Evolutionary conservation across 352 stramenopile species (phyloP), one percentile per base, ranked within the genome.

Genomic region (Phytophthora quininea): DNA sequence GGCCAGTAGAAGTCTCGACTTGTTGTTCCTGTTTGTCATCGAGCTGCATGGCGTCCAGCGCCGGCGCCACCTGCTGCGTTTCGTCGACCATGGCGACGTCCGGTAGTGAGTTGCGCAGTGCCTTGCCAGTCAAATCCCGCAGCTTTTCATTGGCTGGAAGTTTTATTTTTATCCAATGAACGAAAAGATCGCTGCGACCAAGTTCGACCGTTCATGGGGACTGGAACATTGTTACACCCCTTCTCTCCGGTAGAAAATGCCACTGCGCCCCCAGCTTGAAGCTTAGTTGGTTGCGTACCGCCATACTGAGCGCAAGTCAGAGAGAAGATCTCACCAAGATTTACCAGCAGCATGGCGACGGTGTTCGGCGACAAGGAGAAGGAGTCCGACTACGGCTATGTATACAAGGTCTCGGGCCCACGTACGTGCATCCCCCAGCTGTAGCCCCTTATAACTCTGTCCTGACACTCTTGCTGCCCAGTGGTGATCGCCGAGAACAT

Each of bases 401-500:
- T 99, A 64, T 98, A 98, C 81, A 99, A 99, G 79, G 98, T 99
- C 59, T 99, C 97, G 54, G 98, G 98, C 58, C 98, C 98, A 55
- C 84, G 91, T 97, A 91, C 71, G 89, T 91, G 24, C 24, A 11
- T 48, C 11, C 15, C 12, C 38, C 6, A 40, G 45, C 32, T n/a
- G 29, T 55, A 62, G 19, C 6, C 9, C 8, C 15, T 10, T 31
- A 51, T 48, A 14, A 33, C 53, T 43, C 32, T 38, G 40, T 40
- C 19, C 38, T 42, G 11, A 35, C 43, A 11, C 43, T 24, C 47
- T 30, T 45, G 30, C 67, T 51, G 12, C 58, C 27, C 67, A 98
- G 92, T 98, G 59, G 98, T 99, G 54, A 98, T 99, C 71, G 98
- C 98, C 53, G 98, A 99, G 75, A 97, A 98, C 73, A 99, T 99